These are phyloP conservation scores for Aspergillus pseudotamarii DNA, from an alignment of 2,329 filamentous ascomycete genomes.

Conservation along the genomic window DNA sequence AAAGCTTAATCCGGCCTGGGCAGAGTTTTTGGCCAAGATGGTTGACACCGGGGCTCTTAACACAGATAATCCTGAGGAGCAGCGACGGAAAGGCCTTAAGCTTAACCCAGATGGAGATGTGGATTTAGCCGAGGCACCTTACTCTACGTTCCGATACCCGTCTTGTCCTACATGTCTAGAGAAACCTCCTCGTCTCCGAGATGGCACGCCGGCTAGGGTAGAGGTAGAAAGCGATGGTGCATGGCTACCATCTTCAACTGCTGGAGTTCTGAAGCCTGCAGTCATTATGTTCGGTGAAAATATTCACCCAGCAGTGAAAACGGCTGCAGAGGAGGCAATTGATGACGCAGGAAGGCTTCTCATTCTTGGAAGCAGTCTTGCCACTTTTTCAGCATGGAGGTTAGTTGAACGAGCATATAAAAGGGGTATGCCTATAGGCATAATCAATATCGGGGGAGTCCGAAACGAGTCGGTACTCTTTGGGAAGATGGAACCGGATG, in stretches of 20 bases:
- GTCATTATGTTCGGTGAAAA: conserved; percentile 97
- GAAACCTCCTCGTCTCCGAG: conserved; percentile 59
- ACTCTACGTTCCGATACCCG: conserved; percentile 88
- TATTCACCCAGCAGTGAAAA: conserved; percentile 70
- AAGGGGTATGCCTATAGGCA: conserved; percentile 79
- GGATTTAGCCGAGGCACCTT: conserved; percentile 82
- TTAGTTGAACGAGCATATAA: conserved; percentile 82
- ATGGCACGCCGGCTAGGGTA: conserved; percentile 62
- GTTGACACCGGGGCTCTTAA: conserved; percentile 74
- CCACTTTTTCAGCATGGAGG: conserved; percentile 94
- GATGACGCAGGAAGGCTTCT: conserved; percentile 75
- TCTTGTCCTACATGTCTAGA: conserved; percentile 79
- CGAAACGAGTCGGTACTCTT: conserved; percentile 50
- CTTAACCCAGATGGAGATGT: conserved; percentile 95
- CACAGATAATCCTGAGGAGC: conserved; percentile 73
- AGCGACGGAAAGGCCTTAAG: conserved; percentile 69
- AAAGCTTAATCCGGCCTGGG: conserved; percentile 83
- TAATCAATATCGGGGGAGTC: conserved; percentile 71
- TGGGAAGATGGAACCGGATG: conserved; percentile 27
- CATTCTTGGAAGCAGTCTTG: conserved; percentile 84
- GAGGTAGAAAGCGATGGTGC: conserved; percentile 79
- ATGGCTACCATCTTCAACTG: conserved; percentile 66
- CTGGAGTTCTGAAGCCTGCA: conserved; percentile 85
- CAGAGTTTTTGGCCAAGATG: conserved; percentile 71
- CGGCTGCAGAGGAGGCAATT: conserved; percentile 75